Evolutionary conservation across 169 alveolate genomes (phyloP).

Genomic region (Cryptosporidium ubiquitum): DNA sequence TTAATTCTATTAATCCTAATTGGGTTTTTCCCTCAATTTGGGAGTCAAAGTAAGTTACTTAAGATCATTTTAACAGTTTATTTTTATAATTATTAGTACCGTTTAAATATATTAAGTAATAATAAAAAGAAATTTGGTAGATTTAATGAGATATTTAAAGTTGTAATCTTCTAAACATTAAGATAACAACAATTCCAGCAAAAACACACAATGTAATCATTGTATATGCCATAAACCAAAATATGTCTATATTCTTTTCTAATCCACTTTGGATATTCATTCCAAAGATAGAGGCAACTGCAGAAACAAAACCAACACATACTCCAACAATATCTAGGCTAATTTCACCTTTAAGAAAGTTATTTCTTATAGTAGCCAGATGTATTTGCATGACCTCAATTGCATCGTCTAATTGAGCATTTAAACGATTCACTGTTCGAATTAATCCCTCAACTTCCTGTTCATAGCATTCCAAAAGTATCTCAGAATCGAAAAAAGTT

Average conservation of each 20-base stretch:
- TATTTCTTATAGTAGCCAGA: constrained; percentile 83
- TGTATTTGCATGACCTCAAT: constrained; percentile 84
- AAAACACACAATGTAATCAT: constrained; percentile 76
- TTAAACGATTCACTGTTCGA: constrained; percentile 77
- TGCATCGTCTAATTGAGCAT: constrained; percentile 84
- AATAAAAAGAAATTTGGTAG: too few species aligned
- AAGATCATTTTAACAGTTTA: too few species aligned
- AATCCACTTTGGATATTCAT: constrained; percentile 84
- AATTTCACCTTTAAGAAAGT: constrained; percentile 82
- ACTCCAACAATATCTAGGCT: constrained; percentile 83
- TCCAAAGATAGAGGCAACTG: constrained; percentile 85
- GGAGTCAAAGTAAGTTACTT: too few species aligned
- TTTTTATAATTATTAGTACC: too few species aligned
- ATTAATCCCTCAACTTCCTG: constrained; percentile 84
- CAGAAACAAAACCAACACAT: constrained; percentile 82
- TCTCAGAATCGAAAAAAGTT: constrained; percentile 81
- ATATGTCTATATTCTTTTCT: constrained; percentile 78
- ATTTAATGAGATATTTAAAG: not conserved
- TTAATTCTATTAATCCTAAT: too few species aligned
- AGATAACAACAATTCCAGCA: constrained; percentile 57
- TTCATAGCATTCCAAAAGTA: constrained; percentile 82
- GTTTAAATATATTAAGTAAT: too few species aligned
- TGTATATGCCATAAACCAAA: constrained; percentile 81
- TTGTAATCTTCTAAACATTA: constrained; percentile 65
- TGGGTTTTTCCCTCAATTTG: too few species aligned